These are phyloP conservation scores for Ceratobasidium sp. DNA, from an alignment of 1,284 basidiomycete species.

Conservation along the genomic window DNA sequence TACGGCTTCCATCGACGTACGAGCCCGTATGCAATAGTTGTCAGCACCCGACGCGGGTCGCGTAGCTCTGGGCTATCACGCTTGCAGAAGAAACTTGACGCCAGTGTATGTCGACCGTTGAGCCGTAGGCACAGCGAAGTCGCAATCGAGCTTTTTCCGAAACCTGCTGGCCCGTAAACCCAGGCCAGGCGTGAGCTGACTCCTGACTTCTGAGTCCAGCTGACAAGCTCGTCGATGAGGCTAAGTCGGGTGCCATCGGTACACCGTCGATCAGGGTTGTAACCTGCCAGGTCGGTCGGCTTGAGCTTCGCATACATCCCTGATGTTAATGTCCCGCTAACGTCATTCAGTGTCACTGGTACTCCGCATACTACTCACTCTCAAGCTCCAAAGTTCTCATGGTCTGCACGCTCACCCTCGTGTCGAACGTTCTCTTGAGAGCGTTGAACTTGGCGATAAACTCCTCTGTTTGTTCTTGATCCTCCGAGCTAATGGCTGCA, in stretches of 20 bases:
- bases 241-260: background rate
- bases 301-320: too few relatives aligned
- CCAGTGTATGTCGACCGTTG: constrained; percentile 48
- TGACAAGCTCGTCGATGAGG: background rate
- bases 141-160: constrained; percentile 53
- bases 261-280: background rate
- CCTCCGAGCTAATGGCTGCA: background rate
- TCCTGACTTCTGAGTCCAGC: background rate
- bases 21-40: background rate
- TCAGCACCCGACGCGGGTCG: constrained; percentile 32
- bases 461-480: background rate
- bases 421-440: background rate
- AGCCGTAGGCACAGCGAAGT: constrained; percentile 50
- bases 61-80: constrained; percentile 45
- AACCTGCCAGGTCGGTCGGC: background rate
- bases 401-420: background rate
- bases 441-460: background rate
- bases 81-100: constrained; percentile 55
- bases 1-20: background rate
- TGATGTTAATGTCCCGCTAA: too few relatives aligned
- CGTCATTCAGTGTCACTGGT: too few relatives aligned
- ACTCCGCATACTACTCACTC: too few relatives aligned
- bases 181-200: constrained; percentile 26
- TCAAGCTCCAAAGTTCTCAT: background rate
- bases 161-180: constrained; percentile 52